Conservation (phyloP, 352 stramenopile genomes). For the Globisporangium abappressorium region DNA sequence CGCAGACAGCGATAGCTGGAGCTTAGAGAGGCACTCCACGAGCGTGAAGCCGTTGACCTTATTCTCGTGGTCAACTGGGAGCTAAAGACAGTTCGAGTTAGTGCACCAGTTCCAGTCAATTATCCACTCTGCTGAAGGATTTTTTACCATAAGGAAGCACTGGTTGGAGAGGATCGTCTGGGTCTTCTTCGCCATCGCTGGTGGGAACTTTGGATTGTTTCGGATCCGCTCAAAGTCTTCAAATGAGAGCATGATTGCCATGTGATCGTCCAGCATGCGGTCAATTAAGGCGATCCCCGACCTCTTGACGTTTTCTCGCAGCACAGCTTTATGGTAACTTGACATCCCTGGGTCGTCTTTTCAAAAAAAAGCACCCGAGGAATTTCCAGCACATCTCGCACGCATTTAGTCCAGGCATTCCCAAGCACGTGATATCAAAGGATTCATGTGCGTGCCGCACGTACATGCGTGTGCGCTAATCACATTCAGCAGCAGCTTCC, state of each 20-base stretch:
- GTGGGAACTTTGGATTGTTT: slow-evolving; percentile 3
- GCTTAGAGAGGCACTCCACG: slow-evolving; percentile 42
- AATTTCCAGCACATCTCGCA: slow-evolving; percentile 16
- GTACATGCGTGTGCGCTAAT: slow-evolving; percentile 24
- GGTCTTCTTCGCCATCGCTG: slow-evolving; percentile 17
- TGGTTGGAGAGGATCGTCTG: slow-evolving; percentile 28
- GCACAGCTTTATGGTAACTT: slow-evolving; percentile 25
- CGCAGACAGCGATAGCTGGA: slow-evolving; percentile 35
- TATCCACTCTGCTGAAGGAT: not conserved
- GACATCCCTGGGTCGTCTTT: slow-evolving; percentile 19
- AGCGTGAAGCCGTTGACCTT: slow-evolving; percentile 41
- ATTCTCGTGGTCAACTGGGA: slow-evolving; percentile 31
- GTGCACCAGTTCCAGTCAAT: not conserved
- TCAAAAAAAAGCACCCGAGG: not conserved
- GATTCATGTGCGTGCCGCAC: slow-evolving; percentile 1
- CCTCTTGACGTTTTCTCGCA: slow-evolving; percentile 18
- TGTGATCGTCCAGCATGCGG: slow-evolving; percentile 29
- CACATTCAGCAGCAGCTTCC: slow-evolving; percentile 17
- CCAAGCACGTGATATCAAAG: not conserved
- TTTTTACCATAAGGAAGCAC: slow-evolving; percentile 44
- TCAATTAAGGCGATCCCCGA: slow-evolving; percentile 37
- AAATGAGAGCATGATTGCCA: slow-evolving; percentile 40
- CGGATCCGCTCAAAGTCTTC: slow-evolving; percentile 31
- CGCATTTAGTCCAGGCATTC: slow-evolving; percentile 11
- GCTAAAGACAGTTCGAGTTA: slow-evolving; percentile 21